Conservation (phyloP, 164 flowering plant species). For the Liriodendron chinense region DNA sequence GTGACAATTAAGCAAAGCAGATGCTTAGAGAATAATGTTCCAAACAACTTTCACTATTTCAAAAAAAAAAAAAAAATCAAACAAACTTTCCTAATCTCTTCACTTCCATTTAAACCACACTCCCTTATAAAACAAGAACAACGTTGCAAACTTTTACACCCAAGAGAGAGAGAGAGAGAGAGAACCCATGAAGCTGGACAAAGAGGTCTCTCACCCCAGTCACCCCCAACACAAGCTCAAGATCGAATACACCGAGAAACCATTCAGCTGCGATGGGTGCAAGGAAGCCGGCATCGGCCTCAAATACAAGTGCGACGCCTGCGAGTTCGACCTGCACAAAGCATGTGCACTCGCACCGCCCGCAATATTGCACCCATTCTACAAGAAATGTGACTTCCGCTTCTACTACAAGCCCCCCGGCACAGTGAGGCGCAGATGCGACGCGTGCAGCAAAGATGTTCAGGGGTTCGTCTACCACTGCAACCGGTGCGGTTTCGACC, state of each 20-base stretch:
- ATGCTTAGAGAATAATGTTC: slow-evolving; percentile 21
- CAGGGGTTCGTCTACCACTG: slow-evolving; percentile 58
- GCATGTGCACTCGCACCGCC: slow-evolving; percentile 44
- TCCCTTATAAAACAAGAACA: not conserved
- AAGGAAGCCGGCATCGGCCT: slow-evolving; percentile 67
- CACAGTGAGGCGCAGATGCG: slow-evolving; percentile 29
- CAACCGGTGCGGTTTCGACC: slow-evolving; percentile 50
- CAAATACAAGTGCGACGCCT: slow-evolving; percentile 44
- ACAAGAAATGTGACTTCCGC: slow-evolving; percentile 51
- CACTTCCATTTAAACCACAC: slow-evolving; percentile 17
- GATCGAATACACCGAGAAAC: slow-evolving; percentile 53
- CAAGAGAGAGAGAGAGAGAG: not conserved
- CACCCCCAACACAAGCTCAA: slow-evolving; percentile 55
- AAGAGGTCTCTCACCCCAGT: slow-evolving; percentile 42
- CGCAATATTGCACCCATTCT: slow-evolving; percentile 43
- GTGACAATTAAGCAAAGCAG: slow-evolving; percentile 34
- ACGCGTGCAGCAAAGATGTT: slow-evolving; percentile 48
- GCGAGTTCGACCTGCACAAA: slow-evolving; percentile 59
- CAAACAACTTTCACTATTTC: slow-evolving; percentile 12
- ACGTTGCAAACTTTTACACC: not conserved
- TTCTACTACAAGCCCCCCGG: slow-evolving; percentile 45
- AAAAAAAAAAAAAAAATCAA: not conserved
- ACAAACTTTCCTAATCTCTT: not conserved
- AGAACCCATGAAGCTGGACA: slow-evolving; percentile 41
- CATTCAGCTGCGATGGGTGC: slow-evolving; percentile 68